Evolutionary conservation across 345 rosid genomes (phyloP).

Genomic region (Hirschfeldia incana): DNA sequence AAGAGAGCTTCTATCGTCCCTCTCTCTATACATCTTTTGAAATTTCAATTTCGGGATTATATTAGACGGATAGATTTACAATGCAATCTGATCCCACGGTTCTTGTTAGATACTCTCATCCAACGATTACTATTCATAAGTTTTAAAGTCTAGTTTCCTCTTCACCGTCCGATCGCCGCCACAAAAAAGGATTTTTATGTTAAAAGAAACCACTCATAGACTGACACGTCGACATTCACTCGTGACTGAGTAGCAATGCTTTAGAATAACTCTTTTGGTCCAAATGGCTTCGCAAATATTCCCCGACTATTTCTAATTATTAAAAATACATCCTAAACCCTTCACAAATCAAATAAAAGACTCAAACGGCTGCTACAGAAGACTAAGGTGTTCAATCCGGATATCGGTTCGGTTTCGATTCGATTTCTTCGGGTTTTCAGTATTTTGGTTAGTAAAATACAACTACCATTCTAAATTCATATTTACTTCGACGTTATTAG

Average conservation of each 20-base stretch:
- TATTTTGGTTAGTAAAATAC: no score
- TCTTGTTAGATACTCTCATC: constrained; percentile 30
- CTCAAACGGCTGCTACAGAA: no score
- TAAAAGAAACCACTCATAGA: background rate
- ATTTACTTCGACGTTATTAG: no score
- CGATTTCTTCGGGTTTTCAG: no score
- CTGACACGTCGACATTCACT: constrained; percentile 36
- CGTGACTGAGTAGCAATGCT: background rate
- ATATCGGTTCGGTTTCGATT: no score
- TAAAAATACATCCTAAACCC: no score
- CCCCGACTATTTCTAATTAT: background rate
- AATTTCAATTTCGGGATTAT: constrained; percentile 63
- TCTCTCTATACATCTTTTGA: constrained; percentile 85
- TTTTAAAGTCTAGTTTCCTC: constrained; percentile 10
- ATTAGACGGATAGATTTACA: constrained; percentile 64
- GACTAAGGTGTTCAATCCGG: no score
- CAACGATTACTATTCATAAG: constrained; percentile 54
- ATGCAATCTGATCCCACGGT: constrained; percentile 53
- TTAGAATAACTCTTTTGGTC: background rate
- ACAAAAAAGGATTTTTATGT: background rate
- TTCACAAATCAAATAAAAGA: no score
- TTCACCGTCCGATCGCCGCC: constrained; percentile 54
- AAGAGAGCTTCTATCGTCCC: constrained; percentile 47
- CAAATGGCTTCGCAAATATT: background rate
- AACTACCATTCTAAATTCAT: no score